Base-by-base conservation (phyloP, 306 rosid genomes). In the Prunus mongolica region DNA sequence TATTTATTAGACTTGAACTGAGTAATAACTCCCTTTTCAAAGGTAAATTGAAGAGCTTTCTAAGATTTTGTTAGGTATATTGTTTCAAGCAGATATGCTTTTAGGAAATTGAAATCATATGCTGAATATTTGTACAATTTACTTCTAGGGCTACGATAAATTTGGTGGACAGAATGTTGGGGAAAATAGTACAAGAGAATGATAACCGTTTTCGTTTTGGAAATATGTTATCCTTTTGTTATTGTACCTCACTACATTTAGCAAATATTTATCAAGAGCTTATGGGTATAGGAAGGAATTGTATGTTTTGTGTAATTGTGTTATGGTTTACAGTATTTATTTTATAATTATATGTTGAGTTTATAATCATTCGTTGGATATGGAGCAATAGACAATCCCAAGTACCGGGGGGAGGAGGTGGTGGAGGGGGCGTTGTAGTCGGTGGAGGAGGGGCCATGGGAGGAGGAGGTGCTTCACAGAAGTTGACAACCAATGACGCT, bases 401-500 rank as follows among this genome's bases (percentile, higher is more conserved):
- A 76, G 64, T 81, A 47, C 90, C 89, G 18, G 93, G 82, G 41
- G 84, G 62, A n/a, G 94, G 86, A 64, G 92, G 86, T 2, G 89
- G 80, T 0, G 78, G 69, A 0, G 76, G 68, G 2, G 82, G 66
- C 0, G 67, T 77, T 1, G 87, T 82, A 1, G 86, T 76, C 0
- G 87, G 86, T 0, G 84, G 76, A 3, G 84, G 79, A 0, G 93
- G 85, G 27, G 54, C 25, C 3, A 54, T 38, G 16, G 93, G 79
- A 58, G 97, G 78, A 57, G 87, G 80, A 61, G 83, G 79, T 75
- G 75, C 88, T 47, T 82, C 95, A 14, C 96, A 90, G 84, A 89
- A 90, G 73, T 77, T 90, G 76, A 93, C 97, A 14, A 88, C 97
- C 28, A 85, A 80, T 83, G 97, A 93, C 72, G 96, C 97, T 28